Evolutionary conservation across 768 basidiomycete species (phyloP).

Genomic region (Boletus subcaerulescens): DNA sequence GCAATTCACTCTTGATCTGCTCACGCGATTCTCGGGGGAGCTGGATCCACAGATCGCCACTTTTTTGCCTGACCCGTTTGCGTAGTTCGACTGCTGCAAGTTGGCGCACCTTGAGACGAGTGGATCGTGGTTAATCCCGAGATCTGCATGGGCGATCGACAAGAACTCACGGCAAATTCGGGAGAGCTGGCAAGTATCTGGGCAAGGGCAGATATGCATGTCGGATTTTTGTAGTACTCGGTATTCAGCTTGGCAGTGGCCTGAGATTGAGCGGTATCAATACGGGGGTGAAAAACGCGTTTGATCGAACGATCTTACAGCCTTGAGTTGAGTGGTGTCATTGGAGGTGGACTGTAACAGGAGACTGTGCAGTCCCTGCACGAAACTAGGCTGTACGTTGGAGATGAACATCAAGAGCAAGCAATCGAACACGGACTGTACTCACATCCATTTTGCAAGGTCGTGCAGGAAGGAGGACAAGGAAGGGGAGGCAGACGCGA

Average conservation of each 20-base stretch:
- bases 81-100: slow-evolving; percentile 94
- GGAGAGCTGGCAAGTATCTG: slow-evolving; percentile 82
- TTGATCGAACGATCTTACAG: slow-evolving; percentile 52
- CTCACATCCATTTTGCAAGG: slow-evolving; percentile 31
- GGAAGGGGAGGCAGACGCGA: slow-evolving; percentile 29
- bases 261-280: slow-evolving; percentile 39
- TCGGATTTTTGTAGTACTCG: slow-evolving; percentile 88
- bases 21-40: slow-evolving; percentile 65
- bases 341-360: slow-evolving; percentile 78
- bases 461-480: slow-evolving; percentile 27
- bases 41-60: slow-evolving; percentile 78
- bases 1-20: slow-evolving; percentile 82
- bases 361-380: slow-evolving; percentile 80
- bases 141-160: slow-evolving; percentile 7
- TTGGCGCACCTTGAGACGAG: slow-evolving; percentile 75
- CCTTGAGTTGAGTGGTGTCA: slow-evolving; percentile 86
- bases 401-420: slow-evolving; percentile 1
- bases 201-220: slow-evolving; percentile 88
- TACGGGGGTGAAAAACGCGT: slow-evolving; percentile 20
- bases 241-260: slow-evolving; percentile 89
- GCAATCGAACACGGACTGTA: not conserved
- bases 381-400: slow-evolving; percentile 56
- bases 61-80: slow-evolving; percentile 82
- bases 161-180: slow-evolving; percentile 69
- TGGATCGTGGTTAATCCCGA: slow-evolving; percentile 5